Conservation (phyloP, 1,139 yeast genomes). For the Sugiyamaella paludigena region DNA sequence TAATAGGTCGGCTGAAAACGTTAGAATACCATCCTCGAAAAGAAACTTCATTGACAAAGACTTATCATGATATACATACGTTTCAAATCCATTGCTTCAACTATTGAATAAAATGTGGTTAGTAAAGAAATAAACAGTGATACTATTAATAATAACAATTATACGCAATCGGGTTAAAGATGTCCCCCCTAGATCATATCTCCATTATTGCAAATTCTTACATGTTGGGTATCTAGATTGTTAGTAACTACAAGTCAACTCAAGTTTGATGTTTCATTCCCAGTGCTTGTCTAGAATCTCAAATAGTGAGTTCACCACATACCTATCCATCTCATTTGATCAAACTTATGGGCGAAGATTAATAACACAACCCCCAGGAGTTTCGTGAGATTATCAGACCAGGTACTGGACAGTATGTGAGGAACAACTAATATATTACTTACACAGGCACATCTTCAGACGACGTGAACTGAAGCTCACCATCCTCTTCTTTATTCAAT, state of each 20-base stretch:
- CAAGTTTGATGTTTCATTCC: background rate
- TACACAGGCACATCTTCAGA: constrained; percentile 55
- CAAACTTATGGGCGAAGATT: too few relatives aligned
- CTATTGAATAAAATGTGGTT: constrained; percentile 42
- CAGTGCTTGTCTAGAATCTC: too few relatives aligned
- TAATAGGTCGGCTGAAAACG: constrained; percentile 48
- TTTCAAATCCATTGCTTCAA: constrained; percentile 77
- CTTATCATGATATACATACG: constrained; percentile 17
- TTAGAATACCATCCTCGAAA: background rate
- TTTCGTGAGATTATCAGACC: too few relatives aligned
- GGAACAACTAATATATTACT: constrained; percentile 12
- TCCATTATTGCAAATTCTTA: constrained; percentile 9
- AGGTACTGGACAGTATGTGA: too few relatives aligned
- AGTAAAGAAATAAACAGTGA: constrained; percentile 9
- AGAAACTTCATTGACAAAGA: background rate
- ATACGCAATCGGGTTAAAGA: too few relatives aligned
- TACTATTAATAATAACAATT: background rate
- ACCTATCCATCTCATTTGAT: too few relatives aligned
- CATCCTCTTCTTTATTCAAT: constrained; percentile 58
- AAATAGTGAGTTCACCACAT: too few relatives aligned
- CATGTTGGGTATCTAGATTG: constrained; percentile 20
- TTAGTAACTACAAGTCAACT: constrained; percentile 2
- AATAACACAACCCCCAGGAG: too few relatives aligned
- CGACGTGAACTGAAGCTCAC: constrained; percentile 56
- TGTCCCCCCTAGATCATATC: too few relatives aligned